phyloP scores from a whole-genome alignment of 768 basidiomycete genomes.

The Clathrus columnatus region DNA sequence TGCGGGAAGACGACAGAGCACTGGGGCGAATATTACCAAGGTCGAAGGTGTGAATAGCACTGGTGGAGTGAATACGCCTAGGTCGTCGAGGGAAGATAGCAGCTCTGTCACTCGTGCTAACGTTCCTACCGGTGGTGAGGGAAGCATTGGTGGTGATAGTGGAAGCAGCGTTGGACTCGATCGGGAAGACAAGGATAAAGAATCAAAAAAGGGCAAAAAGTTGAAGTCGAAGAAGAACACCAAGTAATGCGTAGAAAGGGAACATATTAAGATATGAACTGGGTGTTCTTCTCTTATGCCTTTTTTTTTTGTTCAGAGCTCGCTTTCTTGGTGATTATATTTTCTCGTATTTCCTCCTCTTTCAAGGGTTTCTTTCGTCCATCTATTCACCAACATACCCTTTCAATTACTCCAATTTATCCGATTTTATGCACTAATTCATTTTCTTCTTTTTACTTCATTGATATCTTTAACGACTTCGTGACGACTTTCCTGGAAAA shows the following conservation, averaged over 20 bases:
- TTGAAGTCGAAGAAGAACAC: slow-evolving; percentile 51
- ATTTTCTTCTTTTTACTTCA: too few species aligned
- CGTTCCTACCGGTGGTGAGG: slow-evolving; percentile 31
- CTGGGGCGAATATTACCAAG: slow-evolving; percentile 17
- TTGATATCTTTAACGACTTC: not conserved
- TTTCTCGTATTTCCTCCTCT: not conserved
- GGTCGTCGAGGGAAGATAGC: slow-evolving; percentile 8
- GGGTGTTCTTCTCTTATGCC: slow-evolving; percentile 18
- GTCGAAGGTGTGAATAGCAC: slow-evolving; percentile 28
- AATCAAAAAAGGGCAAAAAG: slow-evolving; percentile 52
- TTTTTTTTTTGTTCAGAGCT: slow-evolving; percentile 13
- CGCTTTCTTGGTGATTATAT: not conserved
- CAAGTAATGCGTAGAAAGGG: slow-evolving; percentile 16
- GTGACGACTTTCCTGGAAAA: not conserved
- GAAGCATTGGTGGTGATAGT: slow-evolving; percentile 19
- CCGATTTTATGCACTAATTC: not conserved
- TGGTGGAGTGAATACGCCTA: slow-evolving; percentile 37
- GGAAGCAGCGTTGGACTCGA: not conserved
- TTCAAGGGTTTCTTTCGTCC: not conserved
- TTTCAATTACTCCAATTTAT: not conserved
- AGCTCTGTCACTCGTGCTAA: not conserved
- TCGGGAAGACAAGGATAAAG: slow-evolving; percentile 38
- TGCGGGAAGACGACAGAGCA: slow-evolving; percentile 48
- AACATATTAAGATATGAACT: slow-evolving; percentile 17
- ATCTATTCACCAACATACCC: not conserved